A percentile compares a stretch with the other conserved stretches of the same genome.
Conservation (phyloP, 31 red algal genomes). For the Odonthalia washingtoniensis region DNA sequence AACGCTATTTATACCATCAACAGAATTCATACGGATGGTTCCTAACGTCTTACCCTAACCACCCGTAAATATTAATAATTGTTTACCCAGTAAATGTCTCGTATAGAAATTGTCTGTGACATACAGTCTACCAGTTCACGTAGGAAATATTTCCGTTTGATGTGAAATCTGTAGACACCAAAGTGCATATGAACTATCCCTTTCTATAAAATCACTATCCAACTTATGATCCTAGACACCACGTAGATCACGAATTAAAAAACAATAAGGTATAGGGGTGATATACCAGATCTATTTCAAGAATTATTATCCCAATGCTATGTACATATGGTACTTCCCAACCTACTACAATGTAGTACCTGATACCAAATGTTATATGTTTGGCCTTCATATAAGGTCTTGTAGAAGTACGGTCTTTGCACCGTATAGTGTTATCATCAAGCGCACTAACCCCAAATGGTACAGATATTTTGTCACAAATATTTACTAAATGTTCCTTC, state of each 20-base stretch:
- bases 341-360: too few species aligned
- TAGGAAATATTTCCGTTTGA: background rate
- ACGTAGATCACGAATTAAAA: background rate
- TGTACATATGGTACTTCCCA: background rate
- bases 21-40: background rate
- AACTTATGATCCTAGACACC: too few species aligned
- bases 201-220: too few species aligned
- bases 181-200: background rate
- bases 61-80: background rate
- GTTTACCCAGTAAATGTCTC: slow-evolving; percentile 6
- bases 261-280: background rate
- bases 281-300: background rate
- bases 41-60: slow-evolving; percentile 22
- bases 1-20: background rate
- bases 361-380: too few species aligned
- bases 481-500: too few species aligned
- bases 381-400: too few species aligned
- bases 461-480: too few species aligned
- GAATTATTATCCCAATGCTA: background rate
- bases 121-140: background rate
- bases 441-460: too few species aligned
- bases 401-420: too few species aligned
- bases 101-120: slow-evolving; percentile 35
- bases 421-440: too few species aligned
- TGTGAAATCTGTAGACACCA: background rate